Evolutionary conservation across 2,329 filamentous ascomycete species (phyloP), one percentile per base, ranked within the genome.

Genomic region (Aspergillus pseudoterreus): DNA sequence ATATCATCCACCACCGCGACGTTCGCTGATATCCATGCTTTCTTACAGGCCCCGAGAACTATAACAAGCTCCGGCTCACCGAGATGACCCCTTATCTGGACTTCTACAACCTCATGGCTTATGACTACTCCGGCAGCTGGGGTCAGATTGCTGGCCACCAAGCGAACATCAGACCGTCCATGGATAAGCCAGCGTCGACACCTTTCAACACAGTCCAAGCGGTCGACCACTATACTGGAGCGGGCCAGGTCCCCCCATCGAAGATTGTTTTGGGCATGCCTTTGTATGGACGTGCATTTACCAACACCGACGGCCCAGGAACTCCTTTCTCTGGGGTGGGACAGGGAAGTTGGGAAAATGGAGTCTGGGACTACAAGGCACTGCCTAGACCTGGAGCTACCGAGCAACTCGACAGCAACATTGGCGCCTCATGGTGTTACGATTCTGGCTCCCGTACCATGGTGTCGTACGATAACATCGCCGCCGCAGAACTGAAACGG

Each of bases 211-310:
- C 87, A 8, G 75, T 80, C 4, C 75, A 78, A 1, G 91, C 91
- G 0, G 73, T 96, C 1, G 74, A 84, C 9, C 77, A 85, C 63
- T 97, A 96, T 72, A 76, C 81, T 36, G 69, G 75, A 2, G 77
- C 76, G 1, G 84, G 84, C 12, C 62, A 65, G 4, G 84, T 96
- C 0, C 70, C 80, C 0, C 67, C 83, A 0, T 66, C 77, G 51
- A 96, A 95, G 74, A 82, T 97, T 43, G 86, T 96, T 4, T 69
- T 96, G n/a, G 92, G 92, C 3, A 94, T 96, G 89, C 92, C 92
- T 6, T 75, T 97, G n/a, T 96, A 96, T 68, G 92, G 92, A 4
- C 88, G 91, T 38, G 85, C 90, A 0, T 97, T 96, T 66, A 79
- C 85, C 62, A 83, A 85, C 60, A 96, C 92, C 0, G 81, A 87